Conservation (phyloP, 2,329 filamentous ascomycete species). For the Hirsutella rhossiliensis region DNA sequence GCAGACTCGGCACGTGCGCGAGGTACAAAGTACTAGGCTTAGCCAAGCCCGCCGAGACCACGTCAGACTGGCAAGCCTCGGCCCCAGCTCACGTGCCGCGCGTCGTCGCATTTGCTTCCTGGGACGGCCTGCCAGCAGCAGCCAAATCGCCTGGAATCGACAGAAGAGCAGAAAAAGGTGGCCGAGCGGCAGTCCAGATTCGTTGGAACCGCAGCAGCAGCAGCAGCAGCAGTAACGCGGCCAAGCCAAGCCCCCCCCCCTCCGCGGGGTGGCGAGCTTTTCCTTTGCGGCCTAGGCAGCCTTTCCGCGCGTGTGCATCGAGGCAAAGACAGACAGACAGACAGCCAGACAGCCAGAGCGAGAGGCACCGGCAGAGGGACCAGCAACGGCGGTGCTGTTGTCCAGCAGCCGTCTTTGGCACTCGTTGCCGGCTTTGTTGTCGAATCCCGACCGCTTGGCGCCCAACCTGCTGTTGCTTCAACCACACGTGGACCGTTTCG, state of each 20-base stretch:
- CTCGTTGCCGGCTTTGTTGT: background rate
- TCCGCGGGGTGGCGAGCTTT: background rate
- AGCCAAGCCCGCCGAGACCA: background rate
- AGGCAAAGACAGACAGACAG: too few relatives aligned
- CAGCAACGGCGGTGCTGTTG: too few relatives aligned
- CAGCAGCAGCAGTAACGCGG: background rate
- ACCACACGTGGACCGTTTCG: background rate
- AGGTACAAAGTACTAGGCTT: too few relatives aligned
- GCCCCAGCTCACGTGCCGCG: constrained; percentile 2
- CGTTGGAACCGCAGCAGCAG: background rate
- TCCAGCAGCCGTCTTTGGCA: background rate
- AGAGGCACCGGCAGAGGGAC: too few relatives aligned
- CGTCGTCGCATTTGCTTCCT: background rate
- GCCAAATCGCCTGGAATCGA: background rate
- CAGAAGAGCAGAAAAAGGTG: background rate
- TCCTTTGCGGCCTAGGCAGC: too few relatives aligned
- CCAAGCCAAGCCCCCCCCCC: background rate
- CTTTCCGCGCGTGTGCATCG: too few relatives aligned
- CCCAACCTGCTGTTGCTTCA: background rate
- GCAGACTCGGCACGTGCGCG: too few relatives aligned
- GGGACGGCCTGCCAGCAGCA: background rate
- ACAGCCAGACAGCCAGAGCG: too few relatives aligned
- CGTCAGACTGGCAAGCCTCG: constrained; percentile 1
- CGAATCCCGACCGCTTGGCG: background rate
- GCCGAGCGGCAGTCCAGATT: background rate